Evolutionary conservation across 2,329 filamentous ascomycete genomes (phyloP), one percentile per base, ranked within the genome.

Genomic region (Orbilia ellipsospora): DNA sequence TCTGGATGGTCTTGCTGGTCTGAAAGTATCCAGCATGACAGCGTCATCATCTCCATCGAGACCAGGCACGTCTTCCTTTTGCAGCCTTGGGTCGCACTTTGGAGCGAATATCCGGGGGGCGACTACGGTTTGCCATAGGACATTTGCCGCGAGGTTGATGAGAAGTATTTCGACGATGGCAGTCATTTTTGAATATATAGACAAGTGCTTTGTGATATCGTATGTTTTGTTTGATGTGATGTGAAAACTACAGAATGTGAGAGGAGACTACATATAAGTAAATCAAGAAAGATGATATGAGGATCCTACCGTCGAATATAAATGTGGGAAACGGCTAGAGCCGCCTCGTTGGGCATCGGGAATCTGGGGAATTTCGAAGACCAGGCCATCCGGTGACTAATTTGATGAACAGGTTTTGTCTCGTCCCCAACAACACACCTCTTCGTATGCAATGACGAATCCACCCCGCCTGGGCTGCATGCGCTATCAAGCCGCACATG

Each of bases 381-480:
- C 31, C 5, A 7, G 44, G 44, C 16, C 20, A 52, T 52, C 48
- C 48, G n/a, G 48, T 52, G 48, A 52, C 48, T 52, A 23, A 52
- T 18, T 18, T 15, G 13, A 2, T 18, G 2, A 18, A n/a, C 44
- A 23, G 23, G 23, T 23, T 23, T 23, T 23, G 23, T 23, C 4
- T 23, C 23, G 23, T 23, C 44, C 31, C 31, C 31, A 48, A 48
- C 48, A 52, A 52, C 48, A 52, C 48, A 23, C 23, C 23, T 51
- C 16, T n/a, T 51, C n/a, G 48, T 48, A 10, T 23, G 5, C 48
- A 52, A 52, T 52, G 48, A 52, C 18, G 48, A 52, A 52, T 52
- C 45, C 13, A 4, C 23, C 23, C 23, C 4, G 23, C 23, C 23
- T 23, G 23, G 23, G 31, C 31, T 36, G 31, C 31, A 36, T 36